Conservation (phyloP, 768 basidiomycete genomes). For the Pisolithus albus region DNA sequence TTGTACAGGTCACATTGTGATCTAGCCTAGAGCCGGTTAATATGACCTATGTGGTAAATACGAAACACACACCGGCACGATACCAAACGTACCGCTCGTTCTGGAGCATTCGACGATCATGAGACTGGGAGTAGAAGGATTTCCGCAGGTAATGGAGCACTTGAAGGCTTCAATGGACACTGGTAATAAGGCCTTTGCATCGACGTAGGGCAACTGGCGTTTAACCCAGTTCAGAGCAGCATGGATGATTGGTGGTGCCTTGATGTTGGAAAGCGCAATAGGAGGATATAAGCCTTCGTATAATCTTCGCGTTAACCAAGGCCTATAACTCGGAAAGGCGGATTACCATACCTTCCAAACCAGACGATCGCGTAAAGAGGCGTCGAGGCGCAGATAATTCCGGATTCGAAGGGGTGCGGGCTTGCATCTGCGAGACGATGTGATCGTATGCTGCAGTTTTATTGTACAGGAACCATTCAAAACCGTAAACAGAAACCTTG, state of each 20-base stretch:
- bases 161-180: constrained; percentile 72
- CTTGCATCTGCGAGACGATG: constrained; percentile 71
- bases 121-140: constrained; percentile 75
- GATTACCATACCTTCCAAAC: constrained; percentile 31
- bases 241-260: constrained; percentile 30
- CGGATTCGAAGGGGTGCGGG: constrained; percentile 13
- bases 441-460: constrained; percentile 82
- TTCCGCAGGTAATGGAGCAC: constrained; percentile 80
- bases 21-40: constrained; percentile 47
- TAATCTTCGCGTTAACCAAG: not conserved
- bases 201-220: constrained; percentile 60
- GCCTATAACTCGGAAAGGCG: not conserved
- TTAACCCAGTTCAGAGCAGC: constrained; percentile 45
- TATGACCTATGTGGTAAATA: constrained; percentile 1
- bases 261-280: constrained; percentile 21
- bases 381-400: constrained; percentile 30
- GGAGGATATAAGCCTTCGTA: constrained; percentile 19
- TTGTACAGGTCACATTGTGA: constrained; percentile 83
- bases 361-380: constrained; percentile 34
- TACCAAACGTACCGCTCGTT: constrained; percentile 75
- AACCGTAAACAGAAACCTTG: constrained; percentile 70
- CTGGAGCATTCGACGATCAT: constrained; percentile 75
- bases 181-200: constrained; percentile 81
- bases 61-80: constrained; percentile 53
- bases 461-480: constrained; percentile 94